A percentile compares a stretch with the other conserved stretches of the same genome.
Conservation (phyloP, 495 filamentous ascomycete genomes). For the Aspergillus funiculosus region DNA sequence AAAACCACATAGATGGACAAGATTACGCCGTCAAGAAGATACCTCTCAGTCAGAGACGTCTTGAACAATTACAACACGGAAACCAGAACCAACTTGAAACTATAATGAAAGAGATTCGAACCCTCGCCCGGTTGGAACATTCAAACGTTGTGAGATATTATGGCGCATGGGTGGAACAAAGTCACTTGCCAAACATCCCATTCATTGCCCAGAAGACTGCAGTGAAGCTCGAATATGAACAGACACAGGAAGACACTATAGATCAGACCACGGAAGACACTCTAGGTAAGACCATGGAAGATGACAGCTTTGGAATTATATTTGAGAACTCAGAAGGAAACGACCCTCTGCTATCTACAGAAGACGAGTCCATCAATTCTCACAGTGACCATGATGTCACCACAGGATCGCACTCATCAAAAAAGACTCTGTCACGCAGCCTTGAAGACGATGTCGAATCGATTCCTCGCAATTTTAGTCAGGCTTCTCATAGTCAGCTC, state of each 20-base stretch:
- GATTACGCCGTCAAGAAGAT: constrained; percentile 52
- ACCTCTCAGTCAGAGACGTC: constrained; percentile 41
- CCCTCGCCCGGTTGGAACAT: constrained; percentile 50
- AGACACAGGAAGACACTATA: constrained; percentile 8
- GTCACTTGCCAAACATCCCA: constrained; percentile 23
- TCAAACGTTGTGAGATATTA: constrained; percentile 51
- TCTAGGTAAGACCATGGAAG: constrained; percentile 15
- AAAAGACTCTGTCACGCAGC: constrained; percentile 28
- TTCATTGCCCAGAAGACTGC: constrained; percentile 16
- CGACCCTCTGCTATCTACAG: constrained; percentile 18
- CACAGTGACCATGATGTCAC: constrained; percentile 26
- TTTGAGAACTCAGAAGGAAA: constrained; percentile 33
- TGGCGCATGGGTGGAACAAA: constrained; percentile 48
- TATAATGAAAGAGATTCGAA: constrained; percentile 50
- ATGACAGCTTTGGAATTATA: constrained; percentile 39
- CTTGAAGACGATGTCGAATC: constrained; percentile 37
- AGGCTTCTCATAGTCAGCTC: constrained; percentile 26
- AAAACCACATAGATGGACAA: constrained; percentile 47
- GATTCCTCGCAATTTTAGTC: constrained; percentile 33
- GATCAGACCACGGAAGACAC: background rate
- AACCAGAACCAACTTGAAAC: constrained; percentile 43
- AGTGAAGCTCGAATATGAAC: constrained; percentile 18
- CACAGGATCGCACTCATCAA: constrained; percentile 25
- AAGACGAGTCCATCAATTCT: constrained; percentile 14
- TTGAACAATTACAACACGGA: constrained; percentile 43